Evolutionary conservation across 106 monocot species (phyloP).

Genomic region (Dendrobium huoshanense): DNA sequence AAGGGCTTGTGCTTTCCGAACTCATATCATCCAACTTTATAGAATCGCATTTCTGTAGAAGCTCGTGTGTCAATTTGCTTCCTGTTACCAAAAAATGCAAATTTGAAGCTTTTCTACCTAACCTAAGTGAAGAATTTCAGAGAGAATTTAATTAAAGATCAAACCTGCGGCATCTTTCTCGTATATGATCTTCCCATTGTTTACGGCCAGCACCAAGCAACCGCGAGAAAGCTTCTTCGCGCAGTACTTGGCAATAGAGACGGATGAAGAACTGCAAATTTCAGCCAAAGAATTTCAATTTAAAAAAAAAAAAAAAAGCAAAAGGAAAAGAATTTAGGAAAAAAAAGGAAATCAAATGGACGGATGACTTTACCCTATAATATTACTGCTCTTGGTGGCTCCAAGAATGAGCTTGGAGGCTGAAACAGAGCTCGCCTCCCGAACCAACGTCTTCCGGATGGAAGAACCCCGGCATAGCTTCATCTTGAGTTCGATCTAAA

Average conservation of each 20-base stretch:
- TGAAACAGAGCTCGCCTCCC: constrained; percentile 18
- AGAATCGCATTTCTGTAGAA: neutral
- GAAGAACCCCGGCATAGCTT: constrained; percentile 57
- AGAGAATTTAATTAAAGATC: neutral
- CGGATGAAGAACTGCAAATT: constrained; percentile 22
- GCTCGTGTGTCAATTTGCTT: neutral
- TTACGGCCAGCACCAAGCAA: constrained; percentile 65
- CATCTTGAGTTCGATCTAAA: constrained; percentile 58
- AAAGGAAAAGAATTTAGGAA: neutral
- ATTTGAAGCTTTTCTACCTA: no score
- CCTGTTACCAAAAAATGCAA: constrained; percentile 4
- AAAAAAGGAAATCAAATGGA: neutral
- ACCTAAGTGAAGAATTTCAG: neutral
- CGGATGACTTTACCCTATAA: constrained; percentile 31
- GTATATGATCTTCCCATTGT: constrained; percentile 69
- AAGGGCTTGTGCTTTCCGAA: neutral
- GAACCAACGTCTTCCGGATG: constrained; percentile 38
- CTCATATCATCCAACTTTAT: neutral
- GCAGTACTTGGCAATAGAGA: constrained; percentile 60
- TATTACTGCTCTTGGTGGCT: constrained; percentile 16
- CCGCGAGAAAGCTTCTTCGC: constrained; percentile 37
- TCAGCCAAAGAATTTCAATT: neutral
- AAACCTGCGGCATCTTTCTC: constrained; percentile 37
- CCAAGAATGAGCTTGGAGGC: constrained; percentile 50
- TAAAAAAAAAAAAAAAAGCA: neutral